Conservation (phyloP, 1,139 yeast genomes). For the Pichia sp. region DNA sequence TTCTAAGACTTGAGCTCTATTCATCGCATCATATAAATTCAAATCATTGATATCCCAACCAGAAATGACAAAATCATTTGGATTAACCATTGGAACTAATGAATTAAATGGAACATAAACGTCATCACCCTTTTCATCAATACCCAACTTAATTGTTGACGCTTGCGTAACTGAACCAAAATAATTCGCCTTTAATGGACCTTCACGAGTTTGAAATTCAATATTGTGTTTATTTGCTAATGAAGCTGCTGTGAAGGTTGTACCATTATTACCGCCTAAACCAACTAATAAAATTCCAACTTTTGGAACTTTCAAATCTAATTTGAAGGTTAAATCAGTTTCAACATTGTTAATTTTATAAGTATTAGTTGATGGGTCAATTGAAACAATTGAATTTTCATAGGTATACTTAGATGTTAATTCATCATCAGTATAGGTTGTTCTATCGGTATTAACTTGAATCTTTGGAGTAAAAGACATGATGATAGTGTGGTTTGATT, state of each 20-base stretch:
- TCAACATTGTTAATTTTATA: slow-evolving; percentile 66
- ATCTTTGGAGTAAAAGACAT: slow-evolving; percentile 34
- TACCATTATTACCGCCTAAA: slow-evolving; percentile 94
- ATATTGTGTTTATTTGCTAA: slow-evolving; percentile 80
- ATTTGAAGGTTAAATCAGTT: slow-evolving; percentile 77
- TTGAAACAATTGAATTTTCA: slow-evolving; percentile 56
- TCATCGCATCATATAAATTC: slow-evolving; percentile 71
- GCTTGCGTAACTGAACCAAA: slow-evolving; percentile 96
- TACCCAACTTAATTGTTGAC: slow-evolving; percentile 84
- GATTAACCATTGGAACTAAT: slow-evolving; percentile 79
- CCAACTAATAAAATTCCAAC: slow-evolving; percentile 90
- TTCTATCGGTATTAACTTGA: slow-evolving; percentile 58
- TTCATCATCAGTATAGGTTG: slow-evolving; percentile 50
- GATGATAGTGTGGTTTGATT: background rate
- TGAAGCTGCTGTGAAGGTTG: slow-evolving; percentile 80
- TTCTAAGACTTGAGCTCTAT: slow-evolving; percentile 83
- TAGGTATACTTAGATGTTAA: slow-evolving; percentile 68
- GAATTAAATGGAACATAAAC: slow-evolving; percentile 91
- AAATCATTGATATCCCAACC: slow-evolving; percentile 91
- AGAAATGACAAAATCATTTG: slow-evolving; percentile 83
- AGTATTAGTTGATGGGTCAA: slow-evolving; percentile 27
- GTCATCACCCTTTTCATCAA: slow-evolving; percentile 76
- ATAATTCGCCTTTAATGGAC: slow-evolving; percentile 75
- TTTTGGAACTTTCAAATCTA: slow-evolving; percentile 76
- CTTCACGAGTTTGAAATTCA: slow-evolving; percentile 77